Conservation (phyloP, 2,329 filamentous ascomycete genomes). For the Rosellinia necatrix region DNA sequence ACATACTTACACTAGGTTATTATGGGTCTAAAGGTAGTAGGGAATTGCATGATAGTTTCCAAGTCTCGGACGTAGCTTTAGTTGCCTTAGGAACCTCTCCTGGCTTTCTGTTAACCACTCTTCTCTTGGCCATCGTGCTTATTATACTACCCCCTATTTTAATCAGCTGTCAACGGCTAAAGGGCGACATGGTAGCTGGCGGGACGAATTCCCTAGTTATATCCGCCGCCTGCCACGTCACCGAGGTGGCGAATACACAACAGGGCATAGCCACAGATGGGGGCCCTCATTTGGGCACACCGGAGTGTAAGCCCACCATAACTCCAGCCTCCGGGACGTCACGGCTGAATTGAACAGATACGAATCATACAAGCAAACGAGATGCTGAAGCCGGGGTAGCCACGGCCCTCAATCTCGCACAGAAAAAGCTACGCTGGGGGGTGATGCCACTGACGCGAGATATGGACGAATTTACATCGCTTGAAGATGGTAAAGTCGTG, state of each 20-base stretch:
- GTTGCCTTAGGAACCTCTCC: not conserved
- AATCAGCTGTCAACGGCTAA: not conserved
- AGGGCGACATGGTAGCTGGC: not conserved
- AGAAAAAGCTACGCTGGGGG: not conserved
- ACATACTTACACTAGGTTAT: not conserved
- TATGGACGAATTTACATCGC: not conserved
- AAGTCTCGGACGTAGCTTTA: not conserved
- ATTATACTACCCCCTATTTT: not conserved
- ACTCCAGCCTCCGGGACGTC: not conserved
- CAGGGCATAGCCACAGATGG: not conserved
- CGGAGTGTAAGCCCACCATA: not conserved
- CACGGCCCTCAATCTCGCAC: not conserved
- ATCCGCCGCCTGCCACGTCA: slow-evolving; percentile 7
- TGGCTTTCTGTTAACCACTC: not conserved
- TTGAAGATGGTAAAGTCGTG: not conserved
- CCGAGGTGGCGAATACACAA: not conserved
- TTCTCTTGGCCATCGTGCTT: not conserved
- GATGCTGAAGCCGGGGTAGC: no score
- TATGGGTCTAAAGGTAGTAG: no score
- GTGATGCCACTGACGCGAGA: not conserved
- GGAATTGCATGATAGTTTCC: not conserved
- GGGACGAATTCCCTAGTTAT: slow-evolving; percentile 9
- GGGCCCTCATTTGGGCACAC: not conserved
- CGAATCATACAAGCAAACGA: not conserved
- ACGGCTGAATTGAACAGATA: not conserved